phyloP scores from a whole-genome alignment of 768 basidiomycete genomes.

The Xerocomellus intermedius region DNA sequence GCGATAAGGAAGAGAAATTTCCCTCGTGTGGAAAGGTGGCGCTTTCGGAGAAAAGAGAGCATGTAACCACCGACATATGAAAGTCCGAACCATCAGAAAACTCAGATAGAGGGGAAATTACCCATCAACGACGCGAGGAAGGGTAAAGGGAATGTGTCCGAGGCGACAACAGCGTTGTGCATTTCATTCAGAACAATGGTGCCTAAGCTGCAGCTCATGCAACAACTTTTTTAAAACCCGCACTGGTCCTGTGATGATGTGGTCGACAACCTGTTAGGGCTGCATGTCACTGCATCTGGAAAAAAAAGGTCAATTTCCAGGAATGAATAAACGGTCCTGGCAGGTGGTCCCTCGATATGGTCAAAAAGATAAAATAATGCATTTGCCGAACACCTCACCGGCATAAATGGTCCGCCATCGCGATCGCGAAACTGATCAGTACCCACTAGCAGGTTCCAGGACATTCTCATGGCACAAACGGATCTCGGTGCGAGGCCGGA shows the following conservation, averaged over 20 bases:
- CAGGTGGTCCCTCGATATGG: constrained; percentile 28
- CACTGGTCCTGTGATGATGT: constrained; percentile 4
- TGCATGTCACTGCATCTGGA: constrained; percentile 20
- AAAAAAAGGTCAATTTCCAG: constrained; percentile 20
- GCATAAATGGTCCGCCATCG: constrained; percentile 22
- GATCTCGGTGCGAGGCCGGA: constrained; percentile 8
- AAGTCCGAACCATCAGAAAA: constrained; percentile 33
- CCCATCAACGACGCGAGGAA: constrained; percentile 10
- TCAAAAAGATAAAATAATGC: constrained; percentile 22
- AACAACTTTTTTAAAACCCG: constrained; percentile 9
- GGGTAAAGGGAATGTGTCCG: constrained; percentile 5
- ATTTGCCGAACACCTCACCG: constrained; percentile 28
- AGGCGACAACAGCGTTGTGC: constrained; percentile 3
- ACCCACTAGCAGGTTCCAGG: constrained; percentile 14
- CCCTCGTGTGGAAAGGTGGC: constrained; percentile 18
- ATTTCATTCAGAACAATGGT: constrained; percentile 11
- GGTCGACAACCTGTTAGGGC: constrained; percentile 11
- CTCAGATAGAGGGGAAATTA: constrained; percentile 27
- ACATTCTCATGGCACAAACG: constrained; percentile 24
- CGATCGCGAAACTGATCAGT: constrained; percentile 28
- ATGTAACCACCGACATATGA: constrained; percentile 29
- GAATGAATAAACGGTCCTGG: constrained; percentile 23
- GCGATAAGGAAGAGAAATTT: constrained; percentile 21
- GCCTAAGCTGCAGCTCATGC: constrained; percentile 5
- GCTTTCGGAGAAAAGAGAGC: constrained; percentile 24